phyloP scores from a whole-genome alignment of 2,329 filamentous ascomycete genomes.

The Laburnicola sp. region DNA sequence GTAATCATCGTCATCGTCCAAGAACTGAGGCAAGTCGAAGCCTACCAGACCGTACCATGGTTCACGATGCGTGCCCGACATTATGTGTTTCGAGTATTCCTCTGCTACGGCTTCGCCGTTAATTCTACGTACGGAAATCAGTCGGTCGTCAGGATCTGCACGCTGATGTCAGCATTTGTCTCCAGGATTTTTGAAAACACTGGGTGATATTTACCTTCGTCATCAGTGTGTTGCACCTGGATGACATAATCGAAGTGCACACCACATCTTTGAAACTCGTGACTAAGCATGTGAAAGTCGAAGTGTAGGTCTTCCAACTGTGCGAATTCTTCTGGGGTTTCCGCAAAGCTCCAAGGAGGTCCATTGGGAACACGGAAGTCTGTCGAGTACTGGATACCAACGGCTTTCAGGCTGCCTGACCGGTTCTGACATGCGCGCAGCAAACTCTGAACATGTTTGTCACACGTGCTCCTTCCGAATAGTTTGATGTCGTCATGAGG shows the following conservation, averaged over 20 bases:
- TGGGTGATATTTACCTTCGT: not conserved
- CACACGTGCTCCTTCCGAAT: not conserved
- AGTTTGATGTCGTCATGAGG: too few species aligned
- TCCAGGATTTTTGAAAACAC: not conserved
- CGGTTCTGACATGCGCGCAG: not conserved
- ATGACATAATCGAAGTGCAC: slow-evolving; percentile 3
- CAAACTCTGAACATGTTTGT: not conserved
- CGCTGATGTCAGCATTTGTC: not conserved
- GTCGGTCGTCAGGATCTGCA: not conserved
- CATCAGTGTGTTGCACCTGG: not conserved
- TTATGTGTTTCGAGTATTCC: not conserved
- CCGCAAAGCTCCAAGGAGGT: not conserved
- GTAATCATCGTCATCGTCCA: too few species aligned
- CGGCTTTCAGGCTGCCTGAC: not conserved
- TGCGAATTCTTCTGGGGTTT: not conserved
- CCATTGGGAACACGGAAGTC: not conserved
- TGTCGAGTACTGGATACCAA: not conserved
- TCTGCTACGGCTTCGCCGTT: slow-evolving; percentile 3
- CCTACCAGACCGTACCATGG: not conserved
- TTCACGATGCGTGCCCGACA: not conserved
- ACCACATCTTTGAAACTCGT: not conserved
- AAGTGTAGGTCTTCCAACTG: slow-evolving; percentile 5
- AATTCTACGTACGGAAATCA: slow-evolving; percentile 4
- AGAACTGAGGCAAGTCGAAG: too few species aligned
- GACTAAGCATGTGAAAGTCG: not conserved